These are phyloP conservation scores for Spizellomyces sp. DNA, from an alignment of 192 early-diverging fungal species.

Conservation along the genomic window DNA sequence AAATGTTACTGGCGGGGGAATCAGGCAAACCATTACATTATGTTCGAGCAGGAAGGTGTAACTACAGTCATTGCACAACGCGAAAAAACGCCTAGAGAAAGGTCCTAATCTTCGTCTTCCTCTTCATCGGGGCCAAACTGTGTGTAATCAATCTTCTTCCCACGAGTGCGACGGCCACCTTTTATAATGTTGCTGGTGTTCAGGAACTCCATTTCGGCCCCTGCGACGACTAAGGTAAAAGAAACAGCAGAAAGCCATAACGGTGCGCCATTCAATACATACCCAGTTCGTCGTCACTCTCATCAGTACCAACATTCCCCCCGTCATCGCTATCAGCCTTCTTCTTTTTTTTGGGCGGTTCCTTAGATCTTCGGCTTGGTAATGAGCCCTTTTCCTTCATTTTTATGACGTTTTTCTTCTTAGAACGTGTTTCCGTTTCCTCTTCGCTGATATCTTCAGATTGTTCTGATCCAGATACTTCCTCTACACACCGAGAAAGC, in stretches of 20 bases:
- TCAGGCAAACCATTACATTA: too few species aligned
- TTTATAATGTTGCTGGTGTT: slow-evolving; percentile 67
- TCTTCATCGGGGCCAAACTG: slow-evolving; percentile 64
- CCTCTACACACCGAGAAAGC: not conserved
- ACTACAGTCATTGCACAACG: too few species aligned
- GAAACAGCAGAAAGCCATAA: not conserved
- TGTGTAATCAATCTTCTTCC: slow-evolving; percentile 72
- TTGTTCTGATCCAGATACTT: not conserved
- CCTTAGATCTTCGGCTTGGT: slow-evolving; percentile 15
- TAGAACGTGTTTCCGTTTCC: not conserved
- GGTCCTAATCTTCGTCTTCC: not conserved
- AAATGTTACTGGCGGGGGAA: too few species aligned
- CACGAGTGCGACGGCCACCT: slow-evolving; percentile 66
- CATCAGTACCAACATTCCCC: slow-evolving; percentile 20
- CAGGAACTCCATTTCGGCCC: slow-evolving; percentile 62
- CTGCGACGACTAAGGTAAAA: slow-evolving; percentile 27
- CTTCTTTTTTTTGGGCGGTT: slow-evolving; percentile 37
- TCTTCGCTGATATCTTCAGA: not conserved
- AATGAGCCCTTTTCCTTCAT: not conserved
- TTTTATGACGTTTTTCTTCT: not conserved
- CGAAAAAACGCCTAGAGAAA: too few species aligned
- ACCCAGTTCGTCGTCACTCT: slow-evolving; percentile 49
- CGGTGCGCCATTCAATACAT: not conserved
- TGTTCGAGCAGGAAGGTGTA: too few species aligned
- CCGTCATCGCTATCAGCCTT: slow-evolving; percentile 43